phyloP scores from a whole-genome alignment of 1,284 basidiomycete genomes.

The Ustilago curta region DNA sequence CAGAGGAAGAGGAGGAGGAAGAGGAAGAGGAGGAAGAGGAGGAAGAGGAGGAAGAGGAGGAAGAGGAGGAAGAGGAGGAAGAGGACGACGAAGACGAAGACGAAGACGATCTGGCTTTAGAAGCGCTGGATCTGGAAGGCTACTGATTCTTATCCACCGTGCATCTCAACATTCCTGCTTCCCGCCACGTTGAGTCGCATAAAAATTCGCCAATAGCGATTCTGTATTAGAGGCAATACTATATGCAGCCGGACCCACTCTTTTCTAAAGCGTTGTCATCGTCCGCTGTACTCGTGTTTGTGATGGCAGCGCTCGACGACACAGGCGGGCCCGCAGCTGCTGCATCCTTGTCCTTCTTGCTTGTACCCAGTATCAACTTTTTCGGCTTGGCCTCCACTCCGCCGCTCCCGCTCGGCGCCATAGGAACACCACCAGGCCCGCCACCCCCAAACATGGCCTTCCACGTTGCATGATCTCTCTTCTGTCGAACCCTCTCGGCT shows the following conservation, averaged over 20 bases:
- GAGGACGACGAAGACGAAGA: slow-evolving; percentile 47
- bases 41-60: slow-evolving; percentile 23
- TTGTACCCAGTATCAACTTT: slow-evolving; percentile 45
- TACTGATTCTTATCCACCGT: slow-evolving; percentile 13
- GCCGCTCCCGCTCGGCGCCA: slow-evolving; percentile 21
- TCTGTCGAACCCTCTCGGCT: slow-evolving; percentile 63
- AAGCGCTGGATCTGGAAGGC: slow-evolving; percentile 86
- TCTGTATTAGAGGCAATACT: not conserved
- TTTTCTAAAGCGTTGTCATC: slow-evolving; percentile 19
- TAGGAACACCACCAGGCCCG: slow-evolving; percentile 44
- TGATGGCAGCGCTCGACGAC: not conserved
- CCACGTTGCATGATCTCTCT: slow-evolving; percentile 64
- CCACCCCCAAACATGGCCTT: slow-evolving; percentile 65
- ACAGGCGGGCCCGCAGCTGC: not conserved
- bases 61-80: slow-evolving; percentile 35
- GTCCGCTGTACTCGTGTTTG: slow-evolving; percentile 8
- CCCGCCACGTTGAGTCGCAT: not conserved
- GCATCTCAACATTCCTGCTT: too few relatives aligned
- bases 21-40: slow-evolving; percentile 16
- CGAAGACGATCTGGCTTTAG: slow-evolving; percentile 97
- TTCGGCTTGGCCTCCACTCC: slow-evolving; percentile 39
- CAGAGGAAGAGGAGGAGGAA: slow-evolving; percentile 5
- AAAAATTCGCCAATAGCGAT: not conserved
- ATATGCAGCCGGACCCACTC: not conserved
- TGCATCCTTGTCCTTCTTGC: slow-evolving; percentile 22